Conservation (phyloP, 345 rosid species). For the Angophora floribunda region DNA sequence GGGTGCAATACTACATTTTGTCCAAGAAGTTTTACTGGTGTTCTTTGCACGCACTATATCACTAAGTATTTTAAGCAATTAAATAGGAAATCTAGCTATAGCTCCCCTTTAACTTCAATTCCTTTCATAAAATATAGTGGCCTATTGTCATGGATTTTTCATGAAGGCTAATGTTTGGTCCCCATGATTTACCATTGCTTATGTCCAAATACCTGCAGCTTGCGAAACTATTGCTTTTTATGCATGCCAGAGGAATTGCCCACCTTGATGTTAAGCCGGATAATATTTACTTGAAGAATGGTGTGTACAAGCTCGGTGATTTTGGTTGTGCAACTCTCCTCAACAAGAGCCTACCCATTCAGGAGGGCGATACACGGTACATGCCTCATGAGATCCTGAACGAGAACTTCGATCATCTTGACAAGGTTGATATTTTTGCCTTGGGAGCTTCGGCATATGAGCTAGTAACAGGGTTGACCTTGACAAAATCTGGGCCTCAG, state of each 20-base stretch:
- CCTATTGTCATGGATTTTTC: neutral
- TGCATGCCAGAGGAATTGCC: slow-evolving; percentile 76
- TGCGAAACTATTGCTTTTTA: slow-evolving; percentile 68
- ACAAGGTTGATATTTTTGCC: slow-evolving; percentile 91
- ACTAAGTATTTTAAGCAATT: neutral
- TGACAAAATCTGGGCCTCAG: slow-evolving; percentile 56
- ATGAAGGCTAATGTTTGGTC: neutral
- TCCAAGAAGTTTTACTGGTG: neutral
- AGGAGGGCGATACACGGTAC: slow-evolving; percentile 96
- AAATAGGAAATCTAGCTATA: neutral
- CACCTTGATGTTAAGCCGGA: slow-evolving; percentile 97
- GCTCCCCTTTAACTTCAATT: neutral
- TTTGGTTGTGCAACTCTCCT: slow-evolving; percentile 89
- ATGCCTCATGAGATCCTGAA: slow-evolving; percentile 97
- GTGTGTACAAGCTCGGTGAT: slow-evolving; percentile 85
- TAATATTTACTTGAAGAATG: slow-evolving; percentile 74
- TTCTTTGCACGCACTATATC: rapidly evolving
- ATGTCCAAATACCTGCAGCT: slow-evolving; percentile 34
- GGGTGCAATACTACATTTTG: neutral
- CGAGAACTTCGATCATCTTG: slow-evolving; percentile 66
- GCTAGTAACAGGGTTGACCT: slow-evolving; percentile 62
- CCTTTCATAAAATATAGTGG: neutral
- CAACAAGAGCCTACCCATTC: slow-evolving; percentile 71
- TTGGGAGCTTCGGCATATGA: slow-evolving; percentile 73
- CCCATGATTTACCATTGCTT: neutral